A percentile compares a stretch with the other conserved stretches of the same genome.
phyloP scores from a whole-genome alignment of 192 early-diverging fungal species.

The Lobosporangium transversale region DNA sequence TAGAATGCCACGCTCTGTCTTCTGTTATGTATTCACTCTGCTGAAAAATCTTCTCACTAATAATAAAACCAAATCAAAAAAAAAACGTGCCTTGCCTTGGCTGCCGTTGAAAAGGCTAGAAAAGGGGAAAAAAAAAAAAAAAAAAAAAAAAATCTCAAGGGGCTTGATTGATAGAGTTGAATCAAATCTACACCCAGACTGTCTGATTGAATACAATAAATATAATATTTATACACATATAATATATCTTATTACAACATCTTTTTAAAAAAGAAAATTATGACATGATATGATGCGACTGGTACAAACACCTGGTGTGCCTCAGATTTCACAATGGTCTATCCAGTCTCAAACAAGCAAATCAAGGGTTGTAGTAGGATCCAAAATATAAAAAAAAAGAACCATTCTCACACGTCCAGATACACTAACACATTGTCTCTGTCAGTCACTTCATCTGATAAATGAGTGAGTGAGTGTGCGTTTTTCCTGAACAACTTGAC shows the following conservation, averaged over 20 bases:
- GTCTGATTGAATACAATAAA: neutral
- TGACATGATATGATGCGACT: conserved; percentile 10
- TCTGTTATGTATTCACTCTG: neutral
- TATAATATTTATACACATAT: no score
- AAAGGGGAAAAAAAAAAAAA: neutral
- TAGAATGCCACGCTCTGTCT: neutral
- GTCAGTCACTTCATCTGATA: neutral
- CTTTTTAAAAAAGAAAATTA: no score
- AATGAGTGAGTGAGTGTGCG: no score
- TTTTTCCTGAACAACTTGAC: neutral
- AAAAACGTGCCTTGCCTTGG: neutral
- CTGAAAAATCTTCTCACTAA: no score
- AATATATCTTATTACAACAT: no score
- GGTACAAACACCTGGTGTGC: neutral
- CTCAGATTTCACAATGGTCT: neutral
- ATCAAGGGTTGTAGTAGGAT: neutral
- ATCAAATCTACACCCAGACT: no score
- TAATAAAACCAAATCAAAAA: neutral
- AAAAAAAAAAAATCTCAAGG: no score
- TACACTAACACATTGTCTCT: neutral
- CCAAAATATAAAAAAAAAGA: no score
- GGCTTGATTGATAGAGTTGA: no score
- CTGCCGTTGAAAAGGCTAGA: neutral
- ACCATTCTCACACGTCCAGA: no score
- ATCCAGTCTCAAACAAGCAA: neutral